Conservation (phyloP, 2,329 filamentous ascomycete species). For the Monilinia fructicola region DNA sequence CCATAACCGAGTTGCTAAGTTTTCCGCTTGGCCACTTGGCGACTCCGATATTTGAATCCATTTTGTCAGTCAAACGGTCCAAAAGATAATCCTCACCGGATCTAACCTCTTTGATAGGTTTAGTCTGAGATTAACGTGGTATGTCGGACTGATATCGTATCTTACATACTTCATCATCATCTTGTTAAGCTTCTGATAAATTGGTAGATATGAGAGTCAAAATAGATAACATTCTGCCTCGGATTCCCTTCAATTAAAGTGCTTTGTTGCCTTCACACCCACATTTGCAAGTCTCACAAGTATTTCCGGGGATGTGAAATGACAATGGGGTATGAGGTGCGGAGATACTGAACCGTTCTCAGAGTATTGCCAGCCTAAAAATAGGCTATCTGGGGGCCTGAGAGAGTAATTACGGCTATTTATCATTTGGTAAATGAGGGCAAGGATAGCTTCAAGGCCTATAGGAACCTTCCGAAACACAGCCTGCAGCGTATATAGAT, state of each 20-base stretch:
- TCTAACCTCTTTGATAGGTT: background rate
- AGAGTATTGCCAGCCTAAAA: background rate
- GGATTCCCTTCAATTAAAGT: background rate
- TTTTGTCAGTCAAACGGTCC: conserved; percentile 14
- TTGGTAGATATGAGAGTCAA: conserved; percentile 6
- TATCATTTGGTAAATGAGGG: conserved; percentile 3
- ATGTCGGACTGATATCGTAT: conserved; percentile 13
- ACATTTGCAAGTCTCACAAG: background rate
- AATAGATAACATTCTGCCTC: background rate
- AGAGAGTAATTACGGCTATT: background rate
- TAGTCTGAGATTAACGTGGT: conserved; percentile 3
- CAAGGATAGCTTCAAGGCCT: background rate
- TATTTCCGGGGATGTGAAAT: background rate
- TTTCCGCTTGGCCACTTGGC: conserved; percentile 18
- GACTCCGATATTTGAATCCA: background rate
- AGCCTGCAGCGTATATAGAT: background rate
- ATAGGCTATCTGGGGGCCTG: background rate
- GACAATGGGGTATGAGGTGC: background rate
- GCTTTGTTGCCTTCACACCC: background rate
- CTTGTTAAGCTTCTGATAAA: background rate
- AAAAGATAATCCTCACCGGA: background rate
- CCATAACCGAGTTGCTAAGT: conserved; percentile 1
- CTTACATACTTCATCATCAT: conserved; percentile 15
- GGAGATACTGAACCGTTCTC: background rate
- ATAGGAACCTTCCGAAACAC: background rate